Evolutionary conservation across 495 filamentous ascomycete genomes (phyloP), one percentile per base, ranked within the genome.

Genomic region (Entonaema liquescens): DNA sequence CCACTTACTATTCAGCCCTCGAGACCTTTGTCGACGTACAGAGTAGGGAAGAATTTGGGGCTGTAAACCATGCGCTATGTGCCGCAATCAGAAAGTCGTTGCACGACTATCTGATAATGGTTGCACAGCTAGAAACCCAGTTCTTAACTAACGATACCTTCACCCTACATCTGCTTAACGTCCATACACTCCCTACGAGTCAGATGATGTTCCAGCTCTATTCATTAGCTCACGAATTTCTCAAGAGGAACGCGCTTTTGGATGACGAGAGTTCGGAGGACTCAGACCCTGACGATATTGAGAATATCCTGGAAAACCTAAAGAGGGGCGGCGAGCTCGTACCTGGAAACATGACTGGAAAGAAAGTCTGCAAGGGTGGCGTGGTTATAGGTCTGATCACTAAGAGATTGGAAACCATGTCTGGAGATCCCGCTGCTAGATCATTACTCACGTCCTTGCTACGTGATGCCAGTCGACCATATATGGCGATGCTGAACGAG

Each of bases 401-500:
- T 3, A 92, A 92, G 74, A 85, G 94, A 38, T 81, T 98, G 2
- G 90, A 93, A 63, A 87, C 90, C 5, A 95, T 97, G 87, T 93
- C 94, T 2, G 95, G 95, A 19, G 95, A 99, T 77, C 95, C 95
- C 1, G 91, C 92, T 4, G 94, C 95, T 6, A 88, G 91, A 60
- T 85, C 88, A 13, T 77, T 98, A 11, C 84, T 99, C 2, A 93
- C 92, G 28, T 89, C 87, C 3, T 81, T 99, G 28, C 79, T 99
- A 49, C 85, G 92, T 40, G 95, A 98, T 78, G 91, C 95, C 1
- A 97, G 93, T 68, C 85, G 93, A 31, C 95, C 95, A 0, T 99
- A 99, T 71, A 97, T 98, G 95, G 86, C 85, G 23, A 99, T 99
- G 95, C 81, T 99, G 63, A 99, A 99, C 74, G 95, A 98, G 76